phyloP scores from a whole-genome alignment of 345 rosid species.

The sweet orange (Citrus sinensis) region DVS_A1.0 CM039164.1:21094001-21094500 shows the following conservation, averaged over 20 bases:
- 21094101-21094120: not conserved
- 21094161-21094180: not conserved
- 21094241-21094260: no score
- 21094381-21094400: not conserved
- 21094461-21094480: conserved; percentile 61
- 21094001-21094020: no score
- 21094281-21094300: not conserved
- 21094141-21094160: not conserved
- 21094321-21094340: not conserved
- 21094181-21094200: not conserved
- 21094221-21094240: conserved; percentile 58
- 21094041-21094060: not conserved
- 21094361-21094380: not conserved
- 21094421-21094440: conserved; percentile 86
- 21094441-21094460: conserved; percentile 58
- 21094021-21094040: not conserved
- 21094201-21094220: conserved; percentile 72
- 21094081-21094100: not conserved
- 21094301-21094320: not conserved
- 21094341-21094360: not conserved
- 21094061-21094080: not conserved
- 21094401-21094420: not conserved
- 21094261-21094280: not conserved
- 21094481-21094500: conserved; percentile 50
- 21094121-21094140: not conserved